These are phyloP conservation scores for Gossypioides kirkii DNA, from an alignment of 345 rosid species.

Conservation along the genomic window DNA sequence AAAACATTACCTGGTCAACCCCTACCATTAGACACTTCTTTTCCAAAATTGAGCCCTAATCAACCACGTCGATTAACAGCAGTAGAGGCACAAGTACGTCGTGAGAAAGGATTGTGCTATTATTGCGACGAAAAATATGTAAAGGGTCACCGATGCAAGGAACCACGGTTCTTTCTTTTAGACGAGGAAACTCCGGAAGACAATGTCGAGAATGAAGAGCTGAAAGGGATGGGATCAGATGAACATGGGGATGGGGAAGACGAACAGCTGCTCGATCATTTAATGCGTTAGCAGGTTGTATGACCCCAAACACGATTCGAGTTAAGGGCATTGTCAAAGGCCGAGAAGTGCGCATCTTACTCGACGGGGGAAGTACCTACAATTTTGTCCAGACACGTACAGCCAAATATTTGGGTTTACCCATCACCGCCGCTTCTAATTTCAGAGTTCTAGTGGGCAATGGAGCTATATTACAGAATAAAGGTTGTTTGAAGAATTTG, in stretches of 20 bases:
- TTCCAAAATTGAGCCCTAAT: not conserved
- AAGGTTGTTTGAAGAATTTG: too few species aligned
- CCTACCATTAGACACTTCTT: not conserved
- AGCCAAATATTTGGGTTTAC: too few species aligned
- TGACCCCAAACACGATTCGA: too few species aligned
- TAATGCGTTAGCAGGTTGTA: not conserved
- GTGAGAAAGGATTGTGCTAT: not conserved
- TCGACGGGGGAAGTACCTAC: too few species aligned
- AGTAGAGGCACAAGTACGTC: not conserved
- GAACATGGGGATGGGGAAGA: fast-evolving
- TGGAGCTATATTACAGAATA: too few species aligned
- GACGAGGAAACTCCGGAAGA: not conserved
- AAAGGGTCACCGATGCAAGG: not conserved
- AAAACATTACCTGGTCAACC: not conserved
- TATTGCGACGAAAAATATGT: not conserved
- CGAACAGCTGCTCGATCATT: not conserved
- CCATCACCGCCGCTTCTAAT: too few species aligned
- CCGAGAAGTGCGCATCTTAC: too few species aligned
- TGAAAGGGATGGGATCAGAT: not conserved
- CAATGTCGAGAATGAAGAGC: fast-evolving
- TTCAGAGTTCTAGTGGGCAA: too few species aligned
- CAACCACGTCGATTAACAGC: not conserved
- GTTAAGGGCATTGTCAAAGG: too few species aligned
- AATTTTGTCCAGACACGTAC: too few species aligned
- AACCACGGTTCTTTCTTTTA: not conserved